Evolutionary conservation across 108 stramenopile species (phyloP).

Genomic region (Nannochloropsis salina): DNA sequence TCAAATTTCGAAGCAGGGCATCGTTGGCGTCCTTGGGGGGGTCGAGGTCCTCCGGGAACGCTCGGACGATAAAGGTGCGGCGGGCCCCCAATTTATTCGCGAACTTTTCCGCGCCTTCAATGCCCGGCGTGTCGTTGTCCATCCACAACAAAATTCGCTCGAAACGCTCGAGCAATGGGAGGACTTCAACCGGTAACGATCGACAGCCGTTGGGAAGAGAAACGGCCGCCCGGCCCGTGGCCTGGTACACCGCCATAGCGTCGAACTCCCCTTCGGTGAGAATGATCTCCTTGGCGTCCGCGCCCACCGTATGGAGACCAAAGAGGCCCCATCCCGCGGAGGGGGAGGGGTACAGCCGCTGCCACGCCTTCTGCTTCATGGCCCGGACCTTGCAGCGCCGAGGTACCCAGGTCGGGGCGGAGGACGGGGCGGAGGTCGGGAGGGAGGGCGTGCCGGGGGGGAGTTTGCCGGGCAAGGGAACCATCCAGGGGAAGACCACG

Average conservation of each 20-base stretch:
- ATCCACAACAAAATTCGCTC: slow-evolving; percentile 87
- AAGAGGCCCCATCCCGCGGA: slow-evolving; percentile 78
- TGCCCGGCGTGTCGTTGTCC: slow-evolving; percentile 84
- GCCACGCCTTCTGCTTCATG: slow-evolving; percentile 37
- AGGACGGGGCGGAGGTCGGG: neutral
- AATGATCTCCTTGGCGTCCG: slow-evolving; percentile 65
- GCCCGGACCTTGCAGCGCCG: slow-evolving; percentile 36
- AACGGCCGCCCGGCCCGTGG: slow-evolving; percentile 64
- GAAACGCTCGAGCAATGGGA: slow-evolving; percentile 83
- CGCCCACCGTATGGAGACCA: slow-evolving; percentile 82
- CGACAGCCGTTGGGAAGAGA: slow-evolving; percentile 86
- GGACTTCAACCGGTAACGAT: slow-evolving; percentile 71
- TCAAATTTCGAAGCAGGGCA: slow-evolving; percentile 66
- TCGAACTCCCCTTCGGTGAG: slow-evolving; percentile 97
- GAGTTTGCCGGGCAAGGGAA: slow-evolving; percentile 37
- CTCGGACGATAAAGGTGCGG: slow-evolving; percentile 44
- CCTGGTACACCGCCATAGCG: slow-evolving; percentile 95
- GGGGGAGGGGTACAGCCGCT: slow-evolving; percentile 40
- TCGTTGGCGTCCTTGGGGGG: slow-evolving; percentile 97
- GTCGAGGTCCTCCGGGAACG: slow-evolving; percentile 22
- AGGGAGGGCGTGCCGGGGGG: neutral
- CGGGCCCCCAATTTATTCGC: slow-evolving; percentile 26
- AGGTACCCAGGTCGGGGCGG: slow-evolving; percentile 1
- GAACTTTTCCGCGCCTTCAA: slow-evolving; percentile 55
- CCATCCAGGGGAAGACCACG: slow-evolving; percentile 87